Evolutionary conservation across 1,284 basidiomycete genomes (phyloP), one percentile per base, ranked within the genome.

Genomic region (Xerocomus amazonicus): DNA sequence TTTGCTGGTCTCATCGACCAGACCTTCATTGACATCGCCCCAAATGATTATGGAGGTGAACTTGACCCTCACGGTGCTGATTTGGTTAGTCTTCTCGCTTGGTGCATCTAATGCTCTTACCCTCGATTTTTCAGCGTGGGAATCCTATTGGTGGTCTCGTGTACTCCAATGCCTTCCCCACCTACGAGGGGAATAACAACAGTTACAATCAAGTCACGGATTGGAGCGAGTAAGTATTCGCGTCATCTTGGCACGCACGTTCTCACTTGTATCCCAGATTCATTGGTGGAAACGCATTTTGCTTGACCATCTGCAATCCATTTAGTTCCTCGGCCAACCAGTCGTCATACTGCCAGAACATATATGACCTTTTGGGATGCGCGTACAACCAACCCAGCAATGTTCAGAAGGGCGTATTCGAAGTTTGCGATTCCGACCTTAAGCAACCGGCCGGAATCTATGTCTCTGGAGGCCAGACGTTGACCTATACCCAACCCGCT

Each of bases 41-140:
- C 63, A 0, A 69, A 57, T 14, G 87, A 90, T 59, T 77, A 61
- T 19, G 87, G 87, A 60, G 87, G 87, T 54, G 84, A 87, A 68
- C 75, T 87, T 43, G 84, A 87, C 57, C 79, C 81, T 27, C 79
- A 83, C 52, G 84, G 84, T 56, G 80, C 80, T 53, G 80, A 83
- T 61, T 56, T 70, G 42, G 76, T 79, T 54, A 8, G 70, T 56
- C 4, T 6, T 17, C 6, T 17, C 1, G 0, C 6, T 16, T 3
- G 0, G 1, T 7, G 1, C 9, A 3, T 19, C 38, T 23, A 1
- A 13, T 17, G 5, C 31, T 17, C 45, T 66, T 34, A 53, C 1
- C 12, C 6, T 5, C 9, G 6, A 10, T 6, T 36, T 2, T 32
- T 7, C 14, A 78, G 84, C 71, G 79, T 69, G 81, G 79, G 3